A percentile compares a stretch with the other conserved stretches of the same genome.
These are phyloP conservation scores for Artemisia tridentata DNA, from an alignment of 129 eudicot species.

Conservation along the genomic window DNA sequence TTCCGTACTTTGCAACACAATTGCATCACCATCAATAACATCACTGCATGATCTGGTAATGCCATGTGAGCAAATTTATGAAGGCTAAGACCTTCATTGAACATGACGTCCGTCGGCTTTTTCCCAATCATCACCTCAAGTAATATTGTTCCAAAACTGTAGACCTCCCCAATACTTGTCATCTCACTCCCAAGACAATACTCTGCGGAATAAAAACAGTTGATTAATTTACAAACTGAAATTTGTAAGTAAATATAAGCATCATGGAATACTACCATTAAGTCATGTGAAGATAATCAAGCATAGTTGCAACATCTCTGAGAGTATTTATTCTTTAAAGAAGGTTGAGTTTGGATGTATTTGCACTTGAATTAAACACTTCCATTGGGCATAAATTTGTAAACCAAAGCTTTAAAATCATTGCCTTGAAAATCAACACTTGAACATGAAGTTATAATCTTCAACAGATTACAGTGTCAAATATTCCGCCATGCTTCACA, in stretches of 20 bases:
- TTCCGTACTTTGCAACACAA: not conserved
- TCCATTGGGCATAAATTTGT: no score
- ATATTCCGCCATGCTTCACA: no score
- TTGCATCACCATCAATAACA: conserved; percentile 28
- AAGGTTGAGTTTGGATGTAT: no score
- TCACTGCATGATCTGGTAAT: conserved; percentile 24
- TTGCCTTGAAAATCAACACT: no score
- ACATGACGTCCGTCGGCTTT: conserved; percentile 30
- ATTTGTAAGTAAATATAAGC: not conserved
- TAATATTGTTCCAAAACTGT: conserved; percentile 36
- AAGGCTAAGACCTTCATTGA: conserved; percentile 26
- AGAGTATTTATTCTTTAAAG: no score
- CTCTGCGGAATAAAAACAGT: conserved; percentile 26
- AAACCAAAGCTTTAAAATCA: no score
- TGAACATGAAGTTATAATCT: no score
- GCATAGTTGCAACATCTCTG: not conserved
- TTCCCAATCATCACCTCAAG: conserved; percentile 40
- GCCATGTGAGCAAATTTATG: conserved; percentile 14
- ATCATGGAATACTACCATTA: not conserved
- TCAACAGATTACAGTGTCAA: no score
- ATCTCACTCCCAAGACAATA: conserved; percentile 38
- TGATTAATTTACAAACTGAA: not conserved
- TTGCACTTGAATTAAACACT: no score
- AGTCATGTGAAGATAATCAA: not conserved
- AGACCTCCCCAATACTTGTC: conserved; percentile 41